phyloP scores from a whole-genome alignment of 345 rosid genomes.

The Citrus mangshanensis region DNA sequence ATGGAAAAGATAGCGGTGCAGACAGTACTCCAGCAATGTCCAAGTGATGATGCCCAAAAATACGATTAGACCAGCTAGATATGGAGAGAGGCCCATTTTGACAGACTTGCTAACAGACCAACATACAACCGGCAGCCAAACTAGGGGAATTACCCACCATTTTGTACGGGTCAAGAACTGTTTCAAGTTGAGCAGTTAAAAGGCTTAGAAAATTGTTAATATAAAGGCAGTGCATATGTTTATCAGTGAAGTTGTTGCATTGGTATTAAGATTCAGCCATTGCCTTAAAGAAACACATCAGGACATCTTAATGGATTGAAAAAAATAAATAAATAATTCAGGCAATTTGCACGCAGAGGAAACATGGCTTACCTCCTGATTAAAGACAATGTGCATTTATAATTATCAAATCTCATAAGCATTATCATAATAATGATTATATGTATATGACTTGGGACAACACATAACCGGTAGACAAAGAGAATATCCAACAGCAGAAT shows the following conservation, averaged over 20 bases:
- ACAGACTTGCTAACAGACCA: constrained; percentile 41
- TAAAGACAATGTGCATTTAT: background rate
- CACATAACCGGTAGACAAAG: background rate
- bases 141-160: constrained; percentile 77
- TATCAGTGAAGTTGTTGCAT: background rate
- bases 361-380: background rate
- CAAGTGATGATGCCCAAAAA: constrained; percentile 53
- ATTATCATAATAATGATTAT: background rate
- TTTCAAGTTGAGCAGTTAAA: constrained; percentile 7
- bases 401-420: background rate
- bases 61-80: constrained; percentile 35
- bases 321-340: background rate
- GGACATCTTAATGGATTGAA: background rate
- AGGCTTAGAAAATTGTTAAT: background rate
- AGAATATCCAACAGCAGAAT: background rate
- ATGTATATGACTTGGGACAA: background rate
- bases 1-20: constrained; percentile 81
- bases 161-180: constrained; percentile 70
- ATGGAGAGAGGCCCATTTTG: constrained; percentile 42
- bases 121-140: constrained; percentile 68
- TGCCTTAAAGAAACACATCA: background rate
- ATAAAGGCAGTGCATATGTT: background rate
- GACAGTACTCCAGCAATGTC: constrained; percentile 65
- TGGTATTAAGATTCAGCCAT: background rate
- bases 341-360: background rate